These are phyloP conservation scores for Pichia sp. DNA, from an alignment of 1,139 yeast species.

Conservation along the genomic window DNA sequence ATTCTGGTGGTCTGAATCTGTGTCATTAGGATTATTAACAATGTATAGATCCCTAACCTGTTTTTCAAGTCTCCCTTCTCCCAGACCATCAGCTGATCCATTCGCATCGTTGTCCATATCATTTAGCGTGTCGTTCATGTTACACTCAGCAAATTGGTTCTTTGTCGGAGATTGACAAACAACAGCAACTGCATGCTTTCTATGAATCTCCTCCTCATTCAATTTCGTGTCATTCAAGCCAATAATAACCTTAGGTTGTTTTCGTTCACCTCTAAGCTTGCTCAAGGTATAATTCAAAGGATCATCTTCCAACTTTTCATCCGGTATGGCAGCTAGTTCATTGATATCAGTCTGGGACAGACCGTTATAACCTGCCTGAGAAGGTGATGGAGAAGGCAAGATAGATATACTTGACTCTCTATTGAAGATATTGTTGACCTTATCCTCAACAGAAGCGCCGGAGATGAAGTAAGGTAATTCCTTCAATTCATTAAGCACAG, in stretches of 20 bases:
- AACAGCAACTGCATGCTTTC: conserved; percentile 16
- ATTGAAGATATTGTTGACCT: background rate
- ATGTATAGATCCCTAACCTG: conserved; percentile 27
- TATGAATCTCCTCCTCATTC: conserved; percentile 11
- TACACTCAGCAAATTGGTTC: background rate
- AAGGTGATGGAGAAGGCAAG: conserved; percentile 23
- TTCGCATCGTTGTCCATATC: conserved; percentile 1
- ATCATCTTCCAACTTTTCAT: conserved; percentile 57
- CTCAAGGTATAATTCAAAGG: conserved; percentile 72
- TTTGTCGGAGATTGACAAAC: conserved; percentile 14
- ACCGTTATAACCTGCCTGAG: conserved; percentile 46
- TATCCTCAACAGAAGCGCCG: too few species aligned
- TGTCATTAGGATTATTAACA: conserved; percentile 9
- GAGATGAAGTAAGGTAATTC: conserved; percentile 20
- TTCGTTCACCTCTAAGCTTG: conserved; percentile 63
- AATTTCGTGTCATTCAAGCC: conserved; percentile 18
- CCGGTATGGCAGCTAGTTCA: conserved; percentile 75
- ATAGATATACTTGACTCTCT: conserved; percentile 17
- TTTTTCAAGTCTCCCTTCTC: conserved; percentile 25
- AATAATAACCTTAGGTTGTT: conserved; percentile 7
- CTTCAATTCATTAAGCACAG: background rate
- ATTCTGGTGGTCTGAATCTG: too few species aligned
- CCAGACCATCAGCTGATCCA: conserved; percentile 12
- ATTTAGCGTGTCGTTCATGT: background rate
- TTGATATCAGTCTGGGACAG: conserved; percentile 56